A percentile compares a stretch with the other conserved stretches of the same genome.
phyloP scores from a whole-genome alignment of 495 filamentous ascomycete species.

The Neurospora discreta region DNA sequence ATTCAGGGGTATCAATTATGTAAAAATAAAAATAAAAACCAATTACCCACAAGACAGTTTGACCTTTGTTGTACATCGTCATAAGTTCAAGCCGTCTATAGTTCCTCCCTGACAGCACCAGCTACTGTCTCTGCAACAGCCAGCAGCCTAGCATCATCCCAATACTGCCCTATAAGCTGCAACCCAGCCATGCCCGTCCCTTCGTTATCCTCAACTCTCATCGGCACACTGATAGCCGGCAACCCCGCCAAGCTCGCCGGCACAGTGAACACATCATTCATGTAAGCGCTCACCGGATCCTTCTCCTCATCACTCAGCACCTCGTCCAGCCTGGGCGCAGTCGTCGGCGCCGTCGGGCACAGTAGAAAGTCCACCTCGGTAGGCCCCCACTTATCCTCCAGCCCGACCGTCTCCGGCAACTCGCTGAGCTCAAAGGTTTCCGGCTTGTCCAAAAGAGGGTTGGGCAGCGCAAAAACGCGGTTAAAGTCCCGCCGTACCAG shows the following conservation, averaged over 20 bases:
- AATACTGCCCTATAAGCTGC: slow-evolving; percentile 86
- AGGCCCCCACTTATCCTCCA: slow-evolving; percentile 35
- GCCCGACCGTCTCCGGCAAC: slow-evolving; percentile 25
- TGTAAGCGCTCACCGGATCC: slow-evolving; percentile 45
- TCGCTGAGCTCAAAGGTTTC: slow-evolving; percentile 38
- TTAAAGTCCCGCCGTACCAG: slow-evolving; percentile 82
- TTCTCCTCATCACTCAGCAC: slow-evolving; percentile 25
- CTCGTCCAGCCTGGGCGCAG: slow-evolving; percentile 54
- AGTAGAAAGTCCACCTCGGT: slow-evolving; percentile 71
- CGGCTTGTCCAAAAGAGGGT: slow-evolving; percentile 42
- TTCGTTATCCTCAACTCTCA: slow-evolving; percentile 27
- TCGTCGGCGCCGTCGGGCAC: slow-evolving; percentile 75
- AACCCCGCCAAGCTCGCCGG: slow-evolving; percentile 88
- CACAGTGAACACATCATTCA: slow-evolving; percentile 92
- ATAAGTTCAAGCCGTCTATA: background rate
- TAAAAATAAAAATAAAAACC: background rate
- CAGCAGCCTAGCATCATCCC: slow-evolving; percentile 63
- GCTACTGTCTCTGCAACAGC: slow-evolving; percentile 40
- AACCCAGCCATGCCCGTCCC: slow-evolving; percentile 48
- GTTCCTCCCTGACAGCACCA: background rate
- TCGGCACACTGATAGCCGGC: slow-evolving; percentile 77
- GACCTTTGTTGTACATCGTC: background rate
- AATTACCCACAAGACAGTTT: background rate
- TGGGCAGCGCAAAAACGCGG: slow-evolving; percentile 52
- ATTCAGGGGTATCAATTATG: background rate